phyloP scores from a whole-genome alignment of 345 rosid genomes.

The Citrus maxima region DNA sequence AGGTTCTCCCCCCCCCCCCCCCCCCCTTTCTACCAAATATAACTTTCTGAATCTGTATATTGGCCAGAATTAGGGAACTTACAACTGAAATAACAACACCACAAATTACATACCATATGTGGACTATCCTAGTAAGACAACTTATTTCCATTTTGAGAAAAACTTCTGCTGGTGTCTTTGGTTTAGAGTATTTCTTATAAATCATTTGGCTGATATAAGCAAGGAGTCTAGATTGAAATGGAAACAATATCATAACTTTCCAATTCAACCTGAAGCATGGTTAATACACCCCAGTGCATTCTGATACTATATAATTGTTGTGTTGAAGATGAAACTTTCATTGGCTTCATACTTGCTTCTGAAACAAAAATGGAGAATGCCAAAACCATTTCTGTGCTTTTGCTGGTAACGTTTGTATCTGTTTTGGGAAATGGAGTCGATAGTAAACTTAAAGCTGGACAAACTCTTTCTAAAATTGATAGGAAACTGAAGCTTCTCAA shows the following conservation, averaged over 20 bases:
- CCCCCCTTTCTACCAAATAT: too few relatives aligned
- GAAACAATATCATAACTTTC: neutral
- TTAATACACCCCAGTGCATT: neutral
- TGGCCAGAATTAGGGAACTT: neutral
- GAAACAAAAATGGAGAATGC: slow-evolving; percentile 6
- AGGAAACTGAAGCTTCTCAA: slow-evolving; percentile 38
- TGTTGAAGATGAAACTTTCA: neutral
- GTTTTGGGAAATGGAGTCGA: slow-evolving; percentile 10
- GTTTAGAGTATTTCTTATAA: neutral
- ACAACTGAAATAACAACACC: neutral
- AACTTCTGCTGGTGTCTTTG: neutral
- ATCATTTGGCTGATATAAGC: neutral
- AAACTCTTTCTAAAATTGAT: slow-evolving; percentile 19
- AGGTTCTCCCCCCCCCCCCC: too few relatives aligned
- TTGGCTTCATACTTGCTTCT: neutral
- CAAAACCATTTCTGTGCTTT: slow-evolving; percentile 5
- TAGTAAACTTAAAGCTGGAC: slow-evolving; percentile 1
- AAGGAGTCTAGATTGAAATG: neutral
- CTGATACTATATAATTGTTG: neutral
- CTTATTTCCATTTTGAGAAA: neutral
- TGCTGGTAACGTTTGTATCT: slow-evolving; percentile 6
- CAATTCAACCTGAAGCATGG: neutral
- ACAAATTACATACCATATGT: too few relatives aligned
- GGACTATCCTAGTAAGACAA: neutral
- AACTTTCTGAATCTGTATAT: neutral